Evolutionary conservation across 1,284 basidiomycete genomes (phyloP).

Genomic region (Sporisorium exsertum): DNA sequence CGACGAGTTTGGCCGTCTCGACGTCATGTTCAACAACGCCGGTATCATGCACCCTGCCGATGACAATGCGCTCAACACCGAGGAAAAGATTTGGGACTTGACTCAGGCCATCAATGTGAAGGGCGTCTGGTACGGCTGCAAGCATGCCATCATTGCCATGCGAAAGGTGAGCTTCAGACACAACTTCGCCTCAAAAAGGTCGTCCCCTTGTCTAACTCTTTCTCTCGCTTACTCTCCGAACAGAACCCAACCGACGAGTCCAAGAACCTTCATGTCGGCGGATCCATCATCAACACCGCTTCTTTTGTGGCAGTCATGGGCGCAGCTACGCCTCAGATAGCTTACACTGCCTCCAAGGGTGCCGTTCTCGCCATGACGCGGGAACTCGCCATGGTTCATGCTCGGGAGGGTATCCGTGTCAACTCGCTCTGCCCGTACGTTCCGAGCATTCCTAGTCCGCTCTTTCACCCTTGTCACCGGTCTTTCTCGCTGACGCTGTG

Average conservation of each 20-base stretch:
- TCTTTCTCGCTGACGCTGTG: neutral
- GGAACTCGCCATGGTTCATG: constrained; percentile 96
- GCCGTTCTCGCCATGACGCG: constrained; percentile 97
- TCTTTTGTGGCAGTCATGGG: constrained; percentile 93
- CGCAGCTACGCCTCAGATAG: constrained; percentile 93
- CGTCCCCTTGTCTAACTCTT: neutral
- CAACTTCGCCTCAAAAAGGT: neutral
- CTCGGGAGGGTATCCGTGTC: constrained; percentile 91
- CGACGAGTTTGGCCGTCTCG: constrained; percentile 85
- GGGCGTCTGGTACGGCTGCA: constrained; percentile 97
- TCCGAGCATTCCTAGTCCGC: neutral
- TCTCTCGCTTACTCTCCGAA: neutral
- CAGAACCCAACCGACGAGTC: constrained; percentile 78
- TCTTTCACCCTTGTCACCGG: no score
- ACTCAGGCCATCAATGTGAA: constrained; percentile 91
- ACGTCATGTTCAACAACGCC: constrained; percentile 77
- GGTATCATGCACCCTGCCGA: constrained; percentile 95
- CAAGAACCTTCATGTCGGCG: constrained; percentile 84
- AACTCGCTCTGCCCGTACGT: constrained; percentile 87
- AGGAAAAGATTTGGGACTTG: constrained; percentile 86
- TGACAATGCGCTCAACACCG: constrained; percentile 92
- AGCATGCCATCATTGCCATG: constrained; percentile 96
- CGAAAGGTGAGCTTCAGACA: constrained; percentile 73
- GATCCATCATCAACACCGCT: constrained; percentile 96
- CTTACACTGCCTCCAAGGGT: constrained; percentile 80